Evolutionary conservation across 331 rosid species (phyloP), one percentile per base, ranked within the genome.

Genomic region (Stylosanthes scabra): DNA sequence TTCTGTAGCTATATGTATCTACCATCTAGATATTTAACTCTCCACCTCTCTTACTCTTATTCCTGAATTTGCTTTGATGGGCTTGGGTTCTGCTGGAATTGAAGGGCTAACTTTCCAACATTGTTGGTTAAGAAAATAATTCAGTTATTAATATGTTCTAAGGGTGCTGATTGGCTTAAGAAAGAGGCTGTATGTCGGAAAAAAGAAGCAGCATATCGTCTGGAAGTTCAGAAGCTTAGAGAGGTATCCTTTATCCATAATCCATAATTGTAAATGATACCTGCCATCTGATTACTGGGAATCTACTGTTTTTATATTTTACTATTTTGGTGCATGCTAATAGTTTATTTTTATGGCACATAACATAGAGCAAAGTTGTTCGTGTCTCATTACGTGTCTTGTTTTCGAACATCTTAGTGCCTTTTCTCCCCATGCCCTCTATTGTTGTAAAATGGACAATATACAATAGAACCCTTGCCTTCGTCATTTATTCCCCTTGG

Each of bases 101-200:
- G 55, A 49, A 78, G 44, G 49, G 72, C 76, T 75, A 57, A 44
- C 2, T 55, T 68, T 69, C 46, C 57, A 2, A 20, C 31, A 50
- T 28, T 81, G 42, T 70, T 80, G 45, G 57, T 73, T 76, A 58
- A 61, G 52, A 59, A 51, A 65, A 29, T 50, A 52, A 52, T 52
- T 14, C 58, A 52, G 14, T 9, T 75, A 41, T 29, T 13, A n/a
- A 31, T 80, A 3, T 80, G 71, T 69, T 25, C 71, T 78, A 69
- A 93, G 98, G 85, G 49, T 47, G 81, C 76, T 71, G 72, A 71
- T 71, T 91, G 97, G 93, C 47, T 52, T 67, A 86, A 73, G 65
- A 89, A 86, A 74, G 97, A 87, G 86, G 87, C 84, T 9, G 67
- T 76, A 60, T 91, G 97, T 95, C 27, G 8, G 70, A 81, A 70